Evolutionary conservation across 2,329 filamentous ascomycete genomes (phyloP).

Genomic region (Epichloe baconii): DNA sequence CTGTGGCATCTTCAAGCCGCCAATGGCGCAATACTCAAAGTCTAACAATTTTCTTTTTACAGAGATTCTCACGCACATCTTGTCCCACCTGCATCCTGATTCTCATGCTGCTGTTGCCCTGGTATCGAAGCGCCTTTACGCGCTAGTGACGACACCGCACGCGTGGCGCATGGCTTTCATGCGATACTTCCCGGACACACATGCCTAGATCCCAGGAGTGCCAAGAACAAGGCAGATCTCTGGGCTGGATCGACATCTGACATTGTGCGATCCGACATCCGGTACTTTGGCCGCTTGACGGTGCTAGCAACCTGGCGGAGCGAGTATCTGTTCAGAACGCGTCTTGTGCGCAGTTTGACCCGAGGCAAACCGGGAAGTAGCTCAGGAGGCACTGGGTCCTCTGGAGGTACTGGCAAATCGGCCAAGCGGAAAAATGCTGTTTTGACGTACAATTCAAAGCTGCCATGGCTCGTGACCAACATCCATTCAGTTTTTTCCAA

Average conservation of each 20-base stretch:
- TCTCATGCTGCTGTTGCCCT: slow-evolving; percentile 72
- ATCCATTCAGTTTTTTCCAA: slow-evolving; percentile 64
- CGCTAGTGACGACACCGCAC: slow-evolving; percentile 77
- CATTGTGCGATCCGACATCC: slow-evolving; percentile 54
- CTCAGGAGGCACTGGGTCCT: slow-evolving; percentile 36
- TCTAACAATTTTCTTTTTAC: slow-evolving; percentile 4
- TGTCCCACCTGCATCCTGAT: slow-evolving; percentile 79
- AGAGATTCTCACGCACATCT: slow-evolving; percentile 87
- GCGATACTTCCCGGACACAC: slow-evolving; percentile 70
- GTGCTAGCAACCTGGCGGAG: slow-evolving; percentile 85
- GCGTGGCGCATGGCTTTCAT: slow-evolving; percentile 90
- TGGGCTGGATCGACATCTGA: slow-evolving; percentile 36
- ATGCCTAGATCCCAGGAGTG: slow-evolving; percentile 17
- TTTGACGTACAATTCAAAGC: slow-evolving; percentile 73
- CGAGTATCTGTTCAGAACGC: slow-evolving; percentile 82
- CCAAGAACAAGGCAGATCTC: slow-evolving; percentile 22
- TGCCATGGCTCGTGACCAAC: slow-evolving; percentile 66
- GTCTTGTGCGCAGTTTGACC: slow-evolving; percentile 66
- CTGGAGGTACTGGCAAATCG: slow-evolving; percentile 34
- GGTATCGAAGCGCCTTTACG: slow-evolving; percentile 78
- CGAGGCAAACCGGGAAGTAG: slow-evolving; percentile 65
- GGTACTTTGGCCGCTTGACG: slow-evolving; percentile 72
- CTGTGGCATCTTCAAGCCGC: background rate
- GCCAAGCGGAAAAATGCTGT: slow-evolving; percentile 60
- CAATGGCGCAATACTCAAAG: no score